Conservation (phyloP, 148 eudicot genomes). For the Rhododendron molle region DNA sequence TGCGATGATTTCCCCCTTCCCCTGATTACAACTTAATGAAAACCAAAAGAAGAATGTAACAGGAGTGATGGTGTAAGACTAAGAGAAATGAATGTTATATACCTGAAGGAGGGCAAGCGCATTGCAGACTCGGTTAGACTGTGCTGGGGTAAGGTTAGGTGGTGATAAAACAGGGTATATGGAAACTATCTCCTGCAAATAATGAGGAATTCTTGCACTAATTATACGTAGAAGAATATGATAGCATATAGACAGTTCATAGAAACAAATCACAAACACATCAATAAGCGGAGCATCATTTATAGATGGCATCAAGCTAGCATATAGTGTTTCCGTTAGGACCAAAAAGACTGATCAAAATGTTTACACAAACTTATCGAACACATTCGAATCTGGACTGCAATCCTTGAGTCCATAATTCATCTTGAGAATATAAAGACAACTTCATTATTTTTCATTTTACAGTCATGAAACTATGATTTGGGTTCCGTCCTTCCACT, state of each 20-base stretch:
- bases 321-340: neutral
- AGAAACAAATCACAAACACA: neutral
- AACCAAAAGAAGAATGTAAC: neutral
- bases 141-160: conserved; percentile 73
- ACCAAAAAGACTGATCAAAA: neutral
- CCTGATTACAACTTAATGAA: neutral
- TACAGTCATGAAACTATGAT: neutral
- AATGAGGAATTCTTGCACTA: neutral
- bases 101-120: conserved; percentile 97
- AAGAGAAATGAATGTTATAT: neutral
- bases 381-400: neutral
- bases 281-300: neutral
- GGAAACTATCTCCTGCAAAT: conserved; percentile 81
- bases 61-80: neutral
- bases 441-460: neutral
- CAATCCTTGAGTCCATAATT: neutral
- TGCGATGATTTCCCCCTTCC: neutral
- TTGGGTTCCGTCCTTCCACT: neutral
- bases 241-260: neutral
- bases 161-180: conserved; percentile 90
- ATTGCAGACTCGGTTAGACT: conserved; percentile 95
- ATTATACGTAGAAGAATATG: neutral
- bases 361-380: neutral
- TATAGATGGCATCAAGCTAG: neutral
- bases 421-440: neutral